Percentiles rank a stretch among this genome's conserved stretches.
These are phyloP conservation scores for Cordyceps cateniannulata DNA, from an alignment of 2,329 filamentous ascomycete species.

Conservation along the genomic window DNA sequence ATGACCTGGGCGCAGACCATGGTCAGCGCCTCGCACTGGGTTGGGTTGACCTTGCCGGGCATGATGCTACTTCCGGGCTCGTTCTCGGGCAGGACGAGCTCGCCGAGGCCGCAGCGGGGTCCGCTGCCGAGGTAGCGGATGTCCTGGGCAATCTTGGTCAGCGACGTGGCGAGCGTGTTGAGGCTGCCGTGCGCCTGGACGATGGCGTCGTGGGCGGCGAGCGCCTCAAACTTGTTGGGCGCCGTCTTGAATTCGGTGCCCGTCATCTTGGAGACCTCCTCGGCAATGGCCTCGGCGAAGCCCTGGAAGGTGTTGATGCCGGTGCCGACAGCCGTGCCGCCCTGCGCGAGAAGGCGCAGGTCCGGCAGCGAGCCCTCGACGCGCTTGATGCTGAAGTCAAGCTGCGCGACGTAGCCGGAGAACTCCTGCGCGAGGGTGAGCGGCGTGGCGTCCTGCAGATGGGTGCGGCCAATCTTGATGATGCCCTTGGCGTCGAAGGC, in stretches of 20 bases:
- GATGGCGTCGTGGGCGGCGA: conserved; percentile 92
- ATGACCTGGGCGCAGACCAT: conserved; percentile 98
- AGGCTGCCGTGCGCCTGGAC: conserved; percentile 90
- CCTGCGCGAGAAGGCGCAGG: conserved; percentile 82
- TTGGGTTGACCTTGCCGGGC: conserved; percentile 99
- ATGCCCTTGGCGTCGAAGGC: conserved; percentile 79
- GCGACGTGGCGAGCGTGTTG: conserved; percentile 84
- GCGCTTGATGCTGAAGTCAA: conserved; percentile 84
- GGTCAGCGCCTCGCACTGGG: conserved; percentile 93
- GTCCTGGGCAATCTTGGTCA: conserved; percentile 98
- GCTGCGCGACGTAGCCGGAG: conserved; percentile 92
- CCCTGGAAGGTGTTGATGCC: conserved; percentile 97
- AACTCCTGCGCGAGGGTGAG: conserved; percentile 96
- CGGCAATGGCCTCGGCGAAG: conserved; percentile 88
- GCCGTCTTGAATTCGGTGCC: conserved; percentile 91
- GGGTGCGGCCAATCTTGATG: conserved; percentile 98
- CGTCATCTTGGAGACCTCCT: conserved; percentile 87
- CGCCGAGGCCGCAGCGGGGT: conserved; percentile 89
- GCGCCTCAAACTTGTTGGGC: conserved; percentile 97
- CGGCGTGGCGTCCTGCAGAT: conserved; percentile 94
- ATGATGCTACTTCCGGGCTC: conserved; percentile 98
- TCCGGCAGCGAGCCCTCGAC: conserved; percentile 78
- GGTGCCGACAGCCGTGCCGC: conserved; percentile 93
- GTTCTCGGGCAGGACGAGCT: conserved; percentile 92
- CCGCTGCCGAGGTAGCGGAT: conserved; percentile 95